Evolutionary conservation across 2,329 filamentous ascomycete genomes (phyloP).

Genomic region (Aureobasidium sp.): DNA sequence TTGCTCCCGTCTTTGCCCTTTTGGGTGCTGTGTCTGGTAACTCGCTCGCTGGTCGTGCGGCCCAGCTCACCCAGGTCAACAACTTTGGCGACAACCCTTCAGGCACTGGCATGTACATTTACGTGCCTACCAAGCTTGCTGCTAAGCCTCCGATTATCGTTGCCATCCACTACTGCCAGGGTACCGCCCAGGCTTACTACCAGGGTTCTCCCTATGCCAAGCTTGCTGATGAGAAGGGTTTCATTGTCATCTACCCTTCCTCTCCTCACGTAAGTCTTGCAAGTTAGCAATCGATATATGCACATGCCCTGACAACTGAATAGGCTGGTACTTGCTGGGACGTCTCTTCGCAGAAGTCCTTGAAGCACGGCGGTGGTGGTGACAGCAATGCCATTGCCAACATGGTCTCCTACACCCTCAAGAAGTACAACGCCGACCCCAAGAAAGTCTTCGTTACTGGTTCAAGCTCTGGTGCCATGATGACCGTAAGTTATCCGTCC

Average conservation of each 20-base stretch:
- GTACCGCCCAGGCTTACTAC: conserved; percentile 43
- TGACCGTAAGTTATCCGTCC: conserved; percentile 29
- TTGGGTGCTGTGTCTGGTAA: background rate
- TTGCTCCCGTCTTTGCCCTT: conserved; percentile 2
- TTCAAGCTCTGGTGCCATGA: conserved; percentile 46
- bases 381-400: conserved; percentile 49
- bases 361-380: conserved; percentile 49
- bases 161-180: conserved; percentile 45
- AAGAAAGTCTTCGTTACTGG: conserved; percentile 48
- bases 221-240: conserved; percentile 43
- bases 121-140: conserved; percentile 16
- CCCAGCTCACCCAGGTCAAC: conserved; percentile 2
- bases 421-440: conserved; percentile 43
- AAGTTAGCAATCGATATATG: background rate
- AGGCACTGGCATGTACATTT: conserved; percentile 11
- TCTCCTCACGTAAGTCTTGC: conserved; percentile 33
- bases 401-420: conserved; percentile 50
- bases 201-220: conserved; percentile 39
- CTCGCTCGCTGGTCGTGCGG: conserved; percentile 2
- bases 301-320: background rate
- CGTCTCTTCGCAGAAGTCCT: conserved; percentile 43
- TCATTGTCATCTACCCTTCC: conserved; percentile 51
- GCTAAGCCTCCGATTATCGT: conserved; percentile 17
- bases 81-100: conserved; percentile 4
- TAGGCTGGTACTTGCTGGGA: conserved; percentile 47